phyloP scores from a whole-genome alignment of 2,329 filamentous ascomycete genomes.

The Cladosporium oxysporum region DNA sequence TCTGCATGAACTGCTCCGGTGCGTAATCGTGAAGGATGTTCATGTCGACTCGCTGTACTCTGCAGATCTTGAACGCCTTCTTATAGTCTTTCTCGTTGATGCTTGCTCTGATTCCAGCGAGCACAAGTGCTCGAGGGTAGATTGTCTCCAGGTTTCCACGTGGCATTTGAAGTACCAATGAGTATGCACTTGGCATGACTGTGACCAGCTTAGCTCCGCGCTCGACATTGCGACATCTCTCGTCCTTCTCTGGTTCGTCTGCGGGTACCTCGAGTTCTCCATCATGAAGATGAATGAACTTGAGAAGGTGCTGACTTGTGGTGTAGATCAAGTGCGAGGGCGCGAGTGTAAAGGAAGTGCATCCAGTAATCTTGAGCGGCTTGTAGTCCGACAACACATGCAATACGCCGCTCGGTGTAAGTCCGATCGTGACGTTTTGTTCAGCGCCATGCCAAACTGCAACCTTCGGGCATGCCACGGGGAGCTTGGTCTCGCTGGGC shows the following conservation, averaged over 20 bases:
- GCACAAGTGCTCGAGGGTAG: conserved; percentile 85
- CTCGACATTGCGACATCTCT: conserved; percentile 89
- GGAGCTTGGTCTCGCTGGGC: conserved; percentile 21
- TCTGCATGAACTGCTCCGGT: conserved; percentile 80
- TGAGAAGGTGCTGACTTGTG: conserved; percentile 87
- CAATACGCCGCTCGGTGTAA: conserved; percentile 75
- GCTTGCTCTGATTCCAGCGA: conserved; percentile 81
- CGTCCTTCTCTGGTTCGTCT: conserved; percentile 89
- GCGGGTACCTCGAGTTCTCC: conserved; percentile 75
- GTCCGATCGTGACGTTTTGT: conserved; percentile 55
- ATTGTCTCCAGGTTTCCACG: conserved; percentile 95
- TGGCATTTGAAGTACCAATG: conserved; percentile 89
- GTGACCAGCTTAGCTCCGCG: conserved; percentile 84
- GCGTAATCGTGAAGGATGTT: conserved; percentile 94
- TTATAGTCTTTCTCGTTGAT: conserved; percentile 81
- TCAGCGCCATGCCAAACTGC: conserved; percentile 42
- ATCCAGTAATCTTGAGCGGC: conserved; percentile 75
- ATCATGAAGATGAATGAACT: conserved; percentile 79
- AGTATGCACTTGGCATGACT: conserved; percentile 84
- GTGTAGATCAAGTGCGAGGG: conserved; percentile 85
- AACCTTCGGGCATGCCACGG: conserved; percentile 30
- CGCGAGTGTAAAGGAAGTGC: conserved; percentile 86
- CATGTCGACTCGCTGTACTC: conserved; percentile 94
- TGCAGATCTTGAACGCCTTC: conserved; percentile 81
- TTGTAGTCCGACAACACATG: conserved; percentile 53